Evolutionary conservation across 164 flowering plant species (phyloP).

Genomic region (Magnolia sinica): DNA sequence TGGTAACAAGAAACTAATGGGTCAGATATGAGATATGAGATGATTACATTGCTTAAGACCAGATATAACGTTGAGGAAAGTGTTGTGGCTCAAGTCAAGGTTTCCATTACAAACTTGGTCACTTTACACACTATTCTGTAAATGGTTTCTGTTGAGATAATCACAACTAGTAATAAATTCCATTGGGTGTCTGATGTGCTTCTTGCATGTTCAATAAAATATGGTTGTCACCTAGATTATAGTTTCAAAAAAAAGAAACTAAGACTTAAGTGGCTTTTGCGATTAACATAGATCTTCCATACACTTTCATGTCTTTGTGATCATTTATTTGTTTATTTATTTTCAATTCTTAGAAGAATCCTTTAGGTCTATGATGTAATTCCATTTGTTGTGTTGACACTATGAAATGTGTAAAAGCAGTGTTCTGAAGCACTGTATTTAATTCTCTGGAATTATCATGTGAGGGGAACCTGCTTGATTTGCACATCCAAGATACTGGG

Average conservation of each 20-base stretch:
- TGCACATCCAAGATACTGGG: neutral
- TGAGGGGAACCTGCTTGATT: neutral
- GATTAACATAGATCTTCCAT: too few species aligned
- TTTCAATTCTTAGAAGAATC: neutral
- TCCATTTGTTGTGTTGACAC: neutral
- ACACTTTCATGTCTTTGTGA: too few species aligned
- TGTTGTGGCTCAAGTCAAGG: too few species aligned
- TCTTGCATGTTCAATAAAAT: neutral
- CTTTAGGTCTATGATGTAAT: neutral
- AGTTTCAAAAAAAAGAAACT: neutral
- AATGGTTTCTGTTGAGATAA: too few species aligned
- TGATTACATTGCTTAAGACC: too few species aligned
- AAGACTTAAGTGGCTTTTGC: too few species aligned
- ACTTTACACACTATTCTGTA: too few species aligned
- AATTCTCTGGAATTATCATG: neutral
- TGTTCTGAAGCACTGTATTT: neutral
- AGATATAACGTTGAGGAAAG: too few species aligned
- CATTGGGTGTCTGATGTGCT: neutral
- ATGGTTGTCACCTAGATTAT: neutral
- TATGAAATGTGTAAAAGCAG: neutral
- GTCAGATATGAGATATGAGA: too few species aligned
- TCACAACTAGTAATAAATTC: neutral
- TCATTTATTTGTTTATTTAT: neutral
- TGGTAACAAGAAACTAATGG: too few species aligned
- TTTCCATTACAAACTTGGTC: too few species aligned